Evolutionary conservation across 768 basidiomycete genomes (phyloP), one percentile per base, ranked within the genome.

Genomic region (Xerocomus spinulosus): DNA sequence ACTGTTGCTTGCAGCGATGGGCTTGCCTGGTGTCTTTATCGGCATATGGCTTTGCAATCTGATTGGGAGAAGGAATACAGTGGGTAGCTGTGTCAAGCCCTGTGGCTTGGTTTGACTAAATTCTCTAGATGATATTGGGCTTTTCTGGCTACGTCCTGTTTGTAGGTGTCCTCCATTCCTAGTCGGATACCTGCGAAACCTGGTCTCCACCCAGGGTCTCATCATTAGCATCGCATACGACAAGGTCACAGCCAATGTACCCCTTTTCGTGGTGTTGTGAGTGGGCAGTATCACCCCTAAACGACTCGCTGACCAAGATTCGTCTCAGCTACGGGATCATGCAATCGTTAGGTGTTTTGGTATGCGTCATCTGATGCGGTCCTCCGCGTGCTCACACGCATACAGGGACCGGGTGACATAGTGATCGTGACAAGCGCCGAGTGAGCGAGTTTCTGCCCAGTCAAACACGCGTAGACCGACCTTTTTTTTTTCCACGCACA

Each of bases 261-360:
- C 79, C 5, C 70, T 81, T 8, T 88, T 88, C 56, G 73, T 87
- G 37, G 67, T 87, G 51, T 79, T 87, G 81, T 82, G 57, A 57
- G 79, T 63, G 2, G 6, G 15, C 12, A 4, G 21, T 28, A 39
- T 26, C 17, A 33, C 5, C 24, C 12, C 23, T 18, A 26, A 21
- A 42, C 23, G 38, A 15, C 20, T 51, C 37, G 14, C 41, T 55
- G 15, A 49, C 13, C 28, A 12, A 14, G 6, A 23, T 28, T 13
- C 14, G n/a, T 33, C 43, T 9, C 48, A 82, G 80, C 53, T 87
- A 83, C 59, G 85, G 81, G 4, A 65, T 84, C 45, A 83, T 87
- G 82, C 80, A 84, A 55, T 83, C 79, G 3, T 75, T 73, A 36
- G 84, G 83, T n/a, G 84, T 85, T 56, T 36, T 85, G 68, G 80